Conservation (phyloP, 805 yeast species). For the Wickerhamiella occidentalis region DNA sequence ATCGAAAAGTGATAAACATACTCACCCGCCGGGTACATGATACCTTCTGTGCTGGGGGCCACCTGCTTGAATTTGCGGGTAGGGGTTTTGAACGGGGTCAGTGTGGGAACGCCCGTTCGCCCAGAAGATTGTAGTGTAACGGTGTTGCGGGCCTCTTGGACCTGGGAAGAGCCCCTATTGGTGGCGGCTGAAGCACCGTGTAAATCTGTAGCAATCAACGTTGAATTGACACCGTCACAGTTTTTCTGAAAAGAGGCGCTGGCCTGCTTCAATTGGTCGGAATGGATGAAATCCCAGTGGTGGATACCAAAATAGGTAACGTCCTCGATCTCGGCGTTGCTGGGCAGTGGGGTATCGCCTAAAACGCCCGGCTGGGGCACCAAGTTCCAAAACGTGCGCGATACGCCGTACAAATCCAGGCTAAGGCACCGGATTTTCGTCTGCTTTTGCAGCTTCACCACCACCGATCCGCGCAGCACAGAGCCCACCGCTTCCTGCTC, state of each 20-base stretch:
- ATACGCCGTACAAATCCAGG: constrained; percentile 51
- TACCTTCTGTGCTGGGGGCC: constrained; percentile 18
- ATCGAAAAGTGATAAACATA: constrained; percentile 77
- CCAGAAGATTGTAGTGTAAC: not conserved
- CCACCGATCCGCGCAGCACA: constrained; percentile 64
- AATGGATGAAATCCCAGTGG: constrained; percentile 28
- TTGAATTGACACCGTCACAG: constrained; percentile 19
- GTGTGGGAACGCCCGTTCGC: constrained; percentile 16
- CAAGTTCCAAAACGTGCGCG: constrained; percentile 86
- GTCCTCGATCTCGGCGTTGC: constrained; percentile 26
- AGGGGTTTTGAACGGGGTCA: constrained; percentile 17
- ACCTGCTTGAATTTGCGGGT: constrained; percentile 19
- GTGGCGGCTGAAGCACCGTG: constrained; percentile 28
- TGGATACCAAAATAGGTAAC: constrained; percentile 24
- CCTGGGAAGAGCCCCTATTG: constrained; percentile 11
- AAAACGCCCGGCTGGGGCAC: constrained; percentile 29
- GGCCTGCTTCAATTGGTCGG: constrained; percentile 20
- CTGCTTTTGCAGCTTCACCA: constrained; percentile 59
- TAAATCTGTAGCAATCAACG: constrained; percentile 24
- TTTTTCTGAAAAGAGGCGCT: constrained; percentile 13
- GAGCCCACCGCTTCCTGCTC: constrained; percentile 27
- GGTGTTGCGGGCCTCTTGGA: constrained; percentile 13
- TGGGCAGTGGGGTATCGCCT: constrained; percentile 23
- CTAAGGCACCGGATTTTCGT: constrained; percentile 56
- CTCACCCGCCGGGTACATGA: constrained; percentile 58